phyloP scores from a whole-genome alignment of 2,329 filamentous ascomycete genomes.

The Neonectria neomacrospora region DNA sequence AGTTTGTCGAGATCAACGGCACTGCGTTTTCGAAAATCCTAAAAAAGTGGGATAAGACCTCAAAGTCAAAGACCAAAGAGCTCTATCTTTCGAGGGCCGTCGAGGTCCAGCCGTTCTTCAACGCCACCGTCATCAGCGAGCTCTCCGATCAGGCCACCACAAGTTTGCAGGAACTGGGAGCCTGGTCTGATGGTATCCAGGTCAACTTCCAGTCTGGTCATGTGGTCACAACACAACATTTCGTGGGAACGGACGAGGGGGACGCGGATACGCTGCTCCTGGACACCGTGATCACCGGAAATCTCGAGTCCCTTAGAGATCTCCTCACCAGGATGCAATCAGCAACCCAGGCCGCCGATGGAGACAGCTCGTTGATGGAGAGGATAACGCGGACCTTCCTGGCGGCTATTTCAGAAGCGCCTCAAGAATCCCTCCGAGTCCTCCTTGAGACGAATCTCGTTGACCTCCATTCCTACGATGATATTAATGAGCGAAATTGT shows the following conservation, averaged over 20 bases:
- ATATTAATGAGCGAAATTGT: slow-evolving; percentile 97
- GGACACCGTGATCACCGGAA: slow-evolving; percentile 86
- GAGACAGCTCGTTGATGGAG: slow-evolving; percentile 69
- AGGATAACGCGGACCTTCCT: slow-evolving; percentile 91
- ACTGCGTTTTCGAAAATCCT: slow-evolving; percentile 98
- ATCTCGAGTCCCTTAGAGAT: slow-evolving; percentile 80
- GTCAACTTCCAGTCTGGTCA: slow-evolving; percentile 81
- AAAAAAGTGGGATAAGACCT: slow-evolving; percentile 99
- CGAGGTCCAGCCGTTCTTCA: slow-evolving; percentile 98
- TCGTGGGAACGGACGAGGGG: slow-evolving; percentile 82
- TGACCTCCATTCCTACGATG: slow-evolving; percentile 92
- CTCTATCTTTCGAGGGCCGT: slow-evolving; percentile 95
- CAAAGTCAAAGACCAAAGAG: slow-evolving; percentile 98
- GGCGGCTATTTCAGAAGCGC: slow-evolving; percentile 86
- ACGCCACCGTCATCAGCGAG: slow-evolving; percentile 95
- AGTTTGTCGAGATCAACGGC: slow-evolving; percentile 98
- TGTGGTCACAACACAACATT: slow-evolving; percentile 72
- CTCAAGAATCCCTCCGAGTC: slow-evolving; percentile 77
- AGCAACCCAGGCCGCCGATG: slow-evolving; percentile 65
- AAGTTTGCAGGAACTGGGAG: slow-evolving; percentile 92
- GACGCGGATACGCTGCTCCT: slow-evolving; percentile 90
- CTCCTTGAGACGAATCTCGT: slow-evolving; percentile 85
- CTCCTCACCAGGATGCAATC: slow-evolving; percentile 78
- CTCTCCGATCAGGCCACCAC: slow-evolving; percentile 97
- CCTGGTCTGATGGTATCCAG: slow-evolving; percentile 96